Conservation (phyloP, 331 rosid species). For the Pyracantha coccinea region DNA sequence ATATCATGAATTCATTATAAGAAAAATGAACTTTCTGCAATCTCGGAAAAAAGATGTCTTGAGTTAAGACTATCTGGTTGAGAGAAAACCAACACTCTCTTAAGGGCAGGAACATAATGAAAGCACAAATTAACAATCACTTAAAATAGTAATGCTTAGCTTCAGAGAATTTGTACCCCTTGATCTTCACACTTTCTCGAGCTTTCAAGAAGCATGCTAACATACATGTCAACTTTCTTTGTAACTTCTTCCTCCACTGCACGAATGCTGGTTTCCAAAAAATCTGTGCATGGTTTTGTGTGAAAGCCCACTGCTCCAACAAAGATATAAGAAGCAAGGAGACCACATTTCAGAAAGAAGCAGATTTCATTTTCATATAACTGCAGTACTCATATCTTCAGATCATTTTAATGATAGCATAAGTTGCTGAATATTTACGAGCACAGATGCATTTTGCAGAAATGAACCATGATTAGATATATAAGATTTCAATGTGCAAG, state of each 20-base stretch:
- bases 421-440: neutral
- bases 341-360: neutral
- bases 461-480: neutral
- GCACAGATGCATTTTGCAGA: neutral
- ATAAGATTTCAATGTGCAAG: neutral
- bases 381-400: neutral
- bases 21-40: neutral
- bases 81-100: neutral
- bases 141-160: neutral
- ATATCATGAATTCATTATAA: neutral
- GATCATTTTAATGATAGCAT: too few species aligned
- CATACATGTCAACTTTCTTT: conserved; percentile 61
- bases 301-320: conserved; percentile 66
- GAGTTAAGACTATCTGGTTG: neutral
- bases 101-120: neutral
- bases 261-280: conserved; percentile 47
- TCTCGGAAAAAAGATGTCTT: neutral
- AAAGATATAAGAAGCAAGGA: conserved; percentile 1
- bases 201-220: conserved; percentile 41
- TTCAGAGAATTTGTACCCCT: conserved; percentile 36
- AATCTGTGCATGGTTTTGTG: conserved; percentile 47
- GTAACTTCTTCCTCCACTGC: conserved; percentile 71
- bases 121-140: neutral
- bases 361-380: neutral
- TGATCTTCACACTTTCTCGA: conserved; percentile 36